Conservation (phyloP, 2,329 filamentous ascomycete species). For the Pseudomassariella vexata region DNA sequence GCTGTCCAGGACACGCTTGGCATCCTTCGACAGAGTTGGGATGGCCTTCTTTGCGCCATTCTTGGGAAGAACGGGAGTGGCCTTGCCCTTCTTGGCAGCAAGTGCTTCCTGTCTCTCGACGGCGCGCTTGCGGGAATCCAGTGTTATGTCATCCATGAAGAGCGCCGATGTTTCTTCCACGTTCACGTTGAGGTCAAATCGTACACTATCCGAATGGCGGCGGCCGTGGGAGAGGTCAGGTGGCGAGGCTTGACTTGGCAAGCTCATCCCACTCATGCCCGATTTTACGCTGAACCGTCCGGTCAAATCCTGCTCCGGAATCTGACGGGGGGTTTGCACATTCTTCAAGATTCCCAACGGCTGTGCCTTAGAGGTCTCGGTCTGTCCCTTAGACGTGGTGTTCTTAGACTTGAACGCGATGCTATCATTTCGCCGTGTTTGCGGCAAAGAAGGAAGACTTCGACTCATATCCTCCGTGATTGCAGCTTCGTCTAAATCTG, state of each 20-base stretch:
- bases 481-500: constrained; percentile 13
- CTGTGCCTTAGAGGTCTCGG: constrained; percentile 12
- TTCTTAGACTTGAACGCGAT: constrained; percentile 13
- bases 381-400: constrained; percentile 4
- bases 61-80: constrained; percentile 41
- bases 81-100: constrained; percentile 15
- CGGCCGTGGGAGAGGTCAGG: constrained; percentile 14
- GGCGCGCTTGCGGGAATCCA: constrained; percentile 35
- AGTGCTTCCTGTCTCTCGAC: constrained; percentile 15
- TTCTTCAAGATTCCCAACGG: constrained; percentile 29
- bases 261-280: constrained; percentile 23
- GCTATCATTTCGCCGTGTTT: constrained; percentile 10
- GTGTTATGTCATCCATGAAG: constrained; percentile 53
- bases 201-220: constrained; percentile 17
- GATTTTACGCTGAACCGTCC: constrained; percentile 29
- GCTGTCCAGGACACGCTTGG: constrained; percentile 45
- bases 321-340: constrained; percentile 19
- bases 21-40: constrained; percentile 44
- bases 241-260: constrained; percentile 18
- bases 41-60: constrained; percentile 34
- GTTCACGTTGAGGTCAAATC: constrained; percentile 21
- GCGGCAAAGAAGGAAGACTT: constrained; percentile 18
- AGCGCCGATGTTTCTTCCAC: constrained; percentile 56
- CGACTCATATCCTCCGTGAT: constrained; percentile 21
- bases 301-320: constrained; percentile 21